phyloP scores from a whole-genome alignment of 2,329 filamentous ascomycete genomes.

The Plectosphaerella sp. region DNA sequence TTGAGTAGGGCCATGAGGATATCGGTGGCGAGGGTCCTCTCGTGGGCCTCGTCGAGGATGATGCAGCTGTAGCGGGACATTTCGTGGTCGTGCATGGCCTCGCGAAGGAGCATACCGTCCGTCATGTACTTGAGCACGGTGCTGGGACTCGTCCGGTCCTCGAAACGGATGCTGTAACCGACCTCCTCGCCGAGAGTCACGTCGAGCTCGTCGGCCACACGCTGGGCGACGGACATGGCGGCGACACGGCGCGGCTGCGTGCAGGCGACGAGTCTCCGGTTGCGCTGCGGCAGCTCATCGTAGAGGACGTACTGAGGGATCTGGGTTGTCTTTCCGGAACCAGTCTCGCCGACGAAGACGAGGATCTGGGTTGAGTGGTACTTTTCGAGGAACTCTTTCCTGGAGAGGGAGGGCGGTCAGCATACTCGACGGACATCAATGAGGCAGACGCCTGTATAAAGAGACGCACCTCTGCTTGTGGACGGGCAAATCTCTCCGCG shows the following conservation, averaged over 20 bases:
- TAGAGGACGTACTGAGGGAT: constrained; percentile 98
- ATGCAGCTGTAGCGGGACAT: constrained; percentile 93
- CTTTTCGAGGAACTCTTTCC: constrained; percentile 86
- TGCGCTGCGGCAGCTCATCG: constrained; percentile 86
- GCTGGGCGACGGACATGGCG: constrained; percentile 96
- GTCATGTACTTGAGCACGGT: constrained; percentile 99
- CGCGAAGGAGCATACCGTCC: constrained; percentile 94
- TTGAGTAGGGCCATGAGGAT: constrained; percentile 96
- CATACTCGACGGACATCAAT: neutral
- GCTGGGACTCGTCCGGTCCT: constrained; percentile 83
- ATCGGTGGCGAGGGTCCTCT: constrained; percentile 93
- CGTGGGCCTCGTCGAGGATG: constrained; percentile 97
- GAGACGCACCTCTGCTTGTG: constrained; percentile 72
- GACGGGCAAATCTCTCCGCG: constrained; percentile 80
- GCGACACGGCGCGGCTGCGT: constrained; percentile 97
- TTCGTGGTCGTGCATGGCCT: constrained; percentile 94
- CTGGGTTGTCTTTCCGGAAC: constrained; percentile 98
- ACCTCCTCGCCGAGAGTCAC: constrained; percentile 90
- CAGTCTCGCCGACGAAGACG: constrained; percentile 97
- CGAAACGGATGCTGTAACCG: constrained; percentile 98
- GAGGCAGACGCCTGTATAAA: neutral
- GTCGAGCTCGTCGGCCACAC: constrained; percentile 96
- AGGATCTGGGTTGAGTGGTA: constrained; percentile 95
- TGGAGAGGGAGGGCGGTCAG: constrained; percentile 22
- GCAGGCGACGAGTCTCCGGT: constrained; percentile 89